Conservation (phyloP, 2,329 filamentous ascomycete genomes). For the Venturia asperata region DNA sequence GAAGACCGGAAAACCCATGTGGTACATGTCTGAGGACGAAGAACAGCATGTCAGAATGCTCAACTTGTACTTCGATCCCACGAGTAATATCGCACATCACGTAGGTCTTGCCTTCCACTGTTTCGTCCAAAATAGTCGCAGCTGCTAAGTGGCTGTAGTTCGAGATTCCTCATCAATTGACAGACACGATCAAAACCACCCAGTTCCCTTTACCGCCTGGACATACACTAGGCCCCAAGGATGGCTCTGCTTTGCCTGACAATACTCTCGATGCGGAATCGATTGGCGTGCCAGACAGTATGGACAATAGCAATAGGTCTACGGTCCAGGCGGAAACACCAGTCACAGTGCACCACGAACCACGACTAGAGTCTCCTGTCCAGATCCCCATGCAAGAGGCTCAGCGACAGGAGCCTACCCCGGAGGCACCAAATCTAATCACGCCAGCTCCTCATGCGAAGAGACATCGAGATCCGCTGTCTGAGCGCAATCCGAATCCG, state of each 20-base stretch:
- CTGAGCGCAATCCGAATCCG: slow-evolving; percentile 3
- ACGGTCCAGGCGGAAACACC: not conserved
- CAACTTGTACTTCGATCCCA: slow-evolving; percentile 25
- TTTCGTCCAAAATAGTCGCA: not conserved
- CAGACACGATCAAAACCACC: slow-evolving; percentile 7
- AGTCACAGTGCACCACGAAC: not conserved
- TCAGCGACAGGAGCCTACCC: not conserved
- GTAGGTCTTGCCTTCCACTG: slow-evolving; percentile 19
- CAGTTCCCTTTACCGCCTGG: not conserved
- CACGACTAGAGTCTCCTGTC: not conserved
- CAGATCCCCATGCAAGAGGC: not conserved
- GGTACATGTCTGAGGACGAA: slow-evolving; percentile 13
- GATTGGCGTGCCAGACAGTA: not conserved
- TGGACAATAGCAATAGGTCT: not conserved
- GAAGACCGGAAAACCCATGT: slow-evolving; percentile 19
- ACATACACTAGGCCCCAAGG: not conserved
- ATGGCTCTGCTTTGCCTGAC: not conserved
- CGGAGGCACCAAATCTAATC: not conserved
- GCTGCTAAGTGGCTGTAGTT: slow-evolving; percentile 2
- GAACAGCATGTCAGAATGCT: slow-evolving; percentile 20
- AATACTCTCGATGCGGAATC: not conserved
- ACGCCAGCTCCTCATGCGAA: not conserved
- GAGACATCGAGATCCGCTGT: not conserved
- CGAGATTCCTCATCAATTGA: not conserved
- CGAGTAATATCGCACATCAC: slow-evolving; percentile 24